Evolutionary conservation across 2,329 filamentous ascomycete species (phyloP).

Genomic region (Ophidiomyces ophidiicola): DNA sequence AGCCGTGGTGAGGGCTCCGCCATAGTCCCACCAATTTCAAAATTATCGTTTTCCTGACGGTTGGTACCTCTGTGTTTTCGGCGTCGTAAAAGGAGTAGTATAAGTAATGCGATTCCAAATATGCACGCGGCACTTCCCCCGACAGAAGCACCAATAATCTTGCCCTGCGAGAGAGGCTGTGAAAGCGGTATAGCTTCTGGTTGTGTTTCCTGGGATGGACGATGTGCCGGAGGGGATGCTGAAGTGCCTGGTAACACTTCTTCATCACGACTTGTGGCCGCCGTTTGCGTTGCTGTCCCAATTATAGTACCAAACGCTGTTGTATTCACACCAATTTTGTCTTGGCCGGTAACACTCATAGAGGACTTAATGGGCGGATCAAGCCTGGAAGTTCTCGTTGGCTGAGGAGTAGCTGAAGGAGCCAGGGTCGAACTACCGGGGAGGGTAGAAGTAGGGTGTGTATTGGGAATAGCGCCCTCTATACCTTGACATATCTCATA

Average conservation of each 20-base stretch:
- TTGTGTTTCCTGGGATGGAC: neutral
- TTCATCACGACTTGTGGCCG: neutral
- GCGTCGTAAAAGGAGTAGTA: conserved; percentile 23
- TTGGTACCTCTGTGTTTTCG: conserved; percentile 20
- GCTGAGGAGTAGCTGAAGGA: conserved; percentile 7
- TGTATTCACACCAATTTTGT: neutral
- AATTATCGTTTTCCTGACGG: conserved; percentile 20
- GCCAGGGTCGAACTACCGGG: conserved; percentile 14
- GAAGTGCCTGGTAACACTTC: neutral
- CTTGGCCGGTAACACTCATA: neutral
- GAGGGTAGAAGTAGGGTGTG: conserved; percentile 36
- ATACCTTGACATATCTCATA: conserved; percentile 47
- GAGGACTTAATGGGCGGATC: neutral
- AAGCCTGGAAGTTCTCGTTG: neutral
- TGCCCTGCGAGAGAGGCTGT: conserved; percentile 2
- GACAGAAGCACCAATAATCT: conserved; percentile 46
- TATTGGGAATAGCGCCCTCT: conserved; percentile 42
- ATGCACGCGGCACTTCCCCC: conserved; percentile 41
- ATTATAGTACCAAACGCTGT: neutral
- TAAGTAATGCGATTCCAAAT: conserved; percentile 36
- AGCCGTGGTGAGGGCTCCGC: conserved; percentile 22
- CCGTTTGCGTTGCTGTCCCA: neutral
- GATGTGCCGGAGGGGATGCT: conserved; percentile 1
- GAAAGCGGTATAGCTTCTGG: neutral
- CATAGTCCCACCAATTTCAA: conserved; percentile 32